Percentiles rank a stretch among this genome's conserved stretches.
These are phyloP conservation scores for Lobulomyces angularis DNA, from an alignment of 192 early-diverging fungal species.

Conservation along the genomic window DNA sequence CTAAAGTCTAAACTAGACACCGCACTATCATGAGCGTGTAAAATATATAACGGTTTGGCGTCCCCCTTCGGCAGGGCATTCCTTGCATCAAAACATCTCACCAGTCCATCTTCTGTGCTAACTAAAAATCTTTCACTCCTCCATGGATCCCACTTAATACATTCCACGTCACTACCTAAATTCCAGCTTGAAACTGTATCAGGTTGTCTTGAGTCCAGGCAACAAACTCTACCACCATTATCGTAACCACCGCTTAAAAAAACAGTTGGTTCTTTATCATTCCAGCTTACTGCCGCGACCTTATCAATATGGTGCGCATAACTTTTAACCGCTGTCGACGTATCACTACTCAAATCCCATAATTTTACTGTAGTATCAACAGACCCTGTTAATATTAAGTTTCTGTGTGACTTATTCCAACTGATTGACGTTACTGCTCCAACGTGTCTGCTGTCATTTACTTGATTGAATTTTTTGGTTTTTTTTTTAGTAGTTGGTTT, in stretches of 20 bases:
- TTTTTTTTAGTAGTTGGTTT: slow-evolving; percentile 30
- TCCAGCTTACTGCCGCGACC: slow-evolving; percentile 86
- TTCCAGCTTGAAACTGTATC: slow-evolving; percentile 52
- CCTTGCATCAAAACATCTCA: slow-evolving; percentile 80
- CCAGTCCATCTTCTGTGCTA: slow-evolving; percentile 80
- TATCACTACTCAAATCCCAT: slow-evolving; percentile 80
- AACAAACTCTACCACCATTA: slow-evolving; percentile 63
- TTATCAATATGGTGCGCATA: slow-evolving; percentile 81
- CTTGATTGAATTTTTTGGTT: slow-evolving; percentile 18
- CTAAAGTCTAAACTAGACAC: slow-evolving; percentile 80
- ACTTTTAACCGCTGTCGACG: slow-evolving; percentile 46
- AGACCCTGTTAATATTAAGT: slow-evolving; percentile 78
- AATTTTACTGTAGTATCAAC: slow-evolving; percentile 96
- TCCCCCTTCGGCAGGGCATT: slow-evolving; percentile 15
- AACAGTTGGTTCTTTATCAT: slow-evolving; percentile 73
- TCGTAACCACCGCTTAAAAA: slow-evolving; percentile 89
- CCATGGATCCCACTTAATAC: slow-evolving; percentile 83
- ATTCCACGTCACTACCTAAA: slow-evolving; percentile 79
- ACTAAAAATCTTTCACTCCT: slow-evolving; percentile 54
- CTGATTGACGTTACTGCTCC: slow-evolving; percentile 91
- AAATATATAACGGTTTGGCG: slow-evolving; percentile 59
- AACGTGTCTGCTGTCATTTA: slow-evolving; percentile 72
- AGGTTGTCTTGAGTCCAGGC: slow-evolving; percentile 86
- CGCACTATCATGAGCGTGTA: slow-evolving; percentile 88
- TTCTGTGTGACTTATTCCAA: slow-evolving; percentile 76